phyloP scores from a whole-genome alignment of 2,329 filamentous ascomycete genomes.

The Fusarium xyrophilum region DNA sequence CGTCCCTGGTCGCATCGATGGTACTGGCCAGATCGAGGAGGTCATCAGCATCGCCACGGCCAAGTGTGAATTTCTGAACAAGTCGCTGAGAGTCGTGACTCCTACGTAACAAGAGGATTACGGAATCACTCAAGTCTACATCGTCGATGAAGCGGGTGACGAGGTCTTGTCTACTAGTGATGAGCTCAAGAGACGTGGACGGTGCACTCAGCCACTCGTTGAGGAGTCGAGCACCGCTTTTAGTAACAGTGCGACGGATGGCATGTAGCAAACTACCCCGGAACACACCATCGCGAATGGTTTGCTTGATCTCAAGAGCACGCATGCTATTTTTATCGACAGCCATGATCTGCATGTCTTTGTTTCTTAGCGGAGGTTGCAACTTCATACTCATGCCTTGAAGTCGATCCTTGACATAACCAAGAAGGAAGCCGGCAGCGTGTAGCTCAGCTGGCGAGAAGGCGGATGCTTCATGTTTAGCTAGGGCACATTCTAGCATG shows the following conservation, averaged over 20 bases:
- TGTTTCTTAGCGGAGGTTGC: conserved; percentile 79
- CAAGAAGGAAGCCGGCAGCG: conserved; percentile 81
- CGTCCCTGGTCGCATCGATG: conserved; percentile 74
- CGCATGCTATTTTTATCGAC: conserved; percentile 93
- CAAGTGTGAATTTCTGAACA: conserved; percentile 92
- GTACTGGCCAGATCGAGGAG: conserved; percentile 83
- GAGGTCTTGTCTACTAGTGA: conserved; percentile 80
- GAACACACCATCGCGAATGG: conserved; percentile 78
- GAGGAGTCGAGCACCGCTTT: conserved; percentile 84
- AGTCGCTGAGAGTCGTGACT: conserved; percentile 88
- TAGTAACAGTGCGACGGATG: conserved; percentile 88
- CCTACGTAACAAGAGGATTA: conserved; percentile 71
- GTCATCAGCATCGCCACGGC: conserved; percentile 90
- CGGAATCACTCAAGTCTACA: conserved; percentile 71
- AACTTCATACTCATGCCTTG: conserved; percentile 81
- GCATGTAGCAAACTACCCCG: conserved; percentile 89
- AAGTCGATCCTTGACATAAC: conserved; percentile 82
- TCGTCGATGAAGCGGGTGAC: conserved; percentile 76
- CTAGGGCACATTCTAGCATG: conserved; percentile 78
- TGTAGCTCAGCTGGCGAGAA: conserved; percentile 75
- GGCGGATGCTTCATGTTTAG: conserved; percentile 55
- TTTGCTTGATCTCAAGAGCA: conserved; percentile 87
- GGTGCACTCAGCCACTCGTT: conserved; percentile 88
- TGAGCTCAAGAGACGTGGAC: conserved; percentile 82
- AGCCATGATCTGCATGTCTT: conserved; percentile 78